Percentiles rank a stretch among this genome's conserved stretches.
These are phyloP conservation scores for Xylaria cubensis DNA, from an alignment of 495 filamentous ascomycete genomes.

Conservation along the genomic window DNA sequence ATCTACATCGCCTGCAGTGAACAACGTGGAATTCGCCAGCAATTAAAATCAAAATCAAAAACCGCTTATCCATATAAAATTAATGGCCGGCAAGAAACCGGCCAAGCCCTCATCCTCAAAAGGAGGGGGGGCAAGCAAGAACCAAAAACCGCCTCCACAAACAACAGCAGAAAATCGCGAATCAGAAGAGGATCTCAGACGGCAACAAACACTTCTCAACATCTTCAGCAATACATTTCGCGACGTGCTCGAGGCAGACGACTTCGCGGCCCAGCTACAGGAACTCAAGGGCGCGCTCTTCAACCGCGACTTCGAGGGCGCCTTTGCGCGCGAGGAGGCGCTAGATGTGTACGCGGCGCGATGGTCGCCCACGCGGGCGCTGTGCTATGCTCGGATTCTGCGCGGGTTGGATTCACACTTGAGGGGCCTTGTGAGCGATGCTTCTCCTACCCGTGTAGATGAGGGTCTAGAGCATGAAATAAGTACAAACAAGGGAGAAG, in stretches of 20 bases:
- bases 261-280: conserved; percentile 65
- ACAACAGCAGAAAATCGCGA: not conserved
- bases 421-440: conserved; percentile 23
- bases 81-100: conserved; percentile 21
- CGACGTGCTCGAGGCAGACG: conserved; percentile 45
- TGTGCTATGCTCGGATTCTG: conserved; percentile 78
- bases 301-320: conserved; percentile 79
- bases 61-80: not conserved
- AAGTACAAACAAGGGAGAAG: not conserved
- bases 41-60: not conserved
- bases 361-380: conserved; percentile 82
- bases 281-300: conserved; percentile 83
- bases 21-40: not conserved
- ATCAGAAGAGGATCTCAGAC: conserved; percentile 34
- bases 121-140: too few species aligned
- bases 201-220: conserved; percentile 79
- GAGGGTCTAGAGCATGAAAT: not conserved
- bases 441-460: too few species aligned
- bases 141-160: not conserved
- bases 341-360: conserved; percentile 82
- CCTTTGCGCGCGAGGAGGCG: conserved; percentile 73
- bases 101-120: not conserved
- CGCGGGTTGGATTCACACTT: conserved; percentile 53
- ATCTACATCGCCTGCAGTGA: not conserved
- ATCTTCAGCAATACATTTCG: conserved; percentile 72